Base-by-base conservation (phyloP, 2,329 filamentous ascomycete genomes). In the Teratosphaeria gauchensis region DNA sequence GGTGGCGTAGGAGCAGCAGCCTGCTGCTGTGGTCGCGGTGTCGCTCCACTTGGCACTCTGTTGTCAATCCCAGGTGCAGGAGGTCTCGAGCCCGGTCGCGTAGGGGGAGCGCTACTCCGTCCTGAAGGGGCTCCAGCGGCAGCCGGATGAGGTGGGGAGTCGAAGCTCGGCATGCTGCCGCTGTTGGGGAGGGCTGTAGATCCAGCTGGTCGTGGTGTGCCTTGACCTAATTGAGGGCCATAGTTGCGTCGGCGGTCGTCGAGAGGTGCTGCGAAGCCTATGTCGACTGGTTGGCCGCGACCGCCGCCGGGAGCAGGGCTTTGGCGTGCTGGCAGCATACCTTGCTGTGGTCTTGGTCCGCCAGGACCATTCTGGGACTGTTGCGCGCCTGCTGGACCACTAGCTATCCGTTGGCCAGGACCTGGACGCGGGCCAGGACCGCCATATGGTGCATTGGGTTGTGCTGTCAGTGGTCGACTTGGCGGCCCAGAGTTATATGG, bases 201-300 rank as follows among this genome's bases (percentile, higher is more conserved):
- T 3, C 32, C 59, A 31, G 35, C 59, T 19, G 31, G 19, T 3
- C 21, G 16, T 19, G 51, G 57, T 48, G 16, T 24, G n/a, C n/a
- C 53, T 16, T 46, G 35, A n/a, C 46, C 53, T 28, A 31, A 54
- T 48, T 56, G 59, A 16, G 67, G 71, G 59, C 76, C 75, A 58
- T 78, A 77, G 16, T 76, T 68, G 57, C 74, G 75, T 51, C 74
- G 73, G 35, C 75, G 71, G 42, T 75, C 75, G 62, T 82, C 75
- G 55, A 74, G 66, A 19, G 76, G 75, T 3, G 76, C 75, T 42
- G 66, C 67, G 65, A 72, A 78, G 24, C 76, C 75, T 31, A 76
- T 72, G 56, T 77, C 77, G 19, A 70, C 61, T 2, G 32, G 24
- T 32, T 53, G 59, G 19, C 48, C 38, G 16, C 32, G 59, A 32